Percentiles rank a stretch among this genome's conserved stretches.
phyloP scores from a whole-genome alignment of 306 rosid species.

The Quercus alba region DNA sequence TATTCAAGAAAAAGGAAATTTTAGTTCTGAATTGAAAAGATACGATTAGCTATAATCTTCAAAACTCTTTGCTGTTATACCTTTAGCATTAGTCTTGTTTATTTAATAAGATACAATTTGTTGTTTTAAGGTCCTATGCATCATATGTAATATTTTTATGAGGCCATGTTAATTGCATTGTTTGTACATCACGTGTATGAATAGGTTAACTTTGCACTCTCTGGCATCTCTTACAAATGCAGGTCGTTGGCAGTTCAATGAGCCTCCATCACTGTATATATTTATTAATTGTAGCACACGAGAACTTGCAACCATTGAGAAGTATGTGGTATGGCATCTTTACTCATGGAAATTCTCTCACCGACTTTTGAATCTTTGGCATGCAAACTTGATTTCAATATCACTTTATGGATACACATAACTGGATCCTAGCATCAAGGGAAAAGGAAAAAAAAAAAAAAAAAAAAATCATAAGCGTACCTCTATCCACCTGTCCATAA shows the following conservation, averaged over 20 bases:
- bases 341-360: conserved; percentile 22
- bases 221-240: conserved; percentile 33
- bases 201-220: conserved; percentile 16
- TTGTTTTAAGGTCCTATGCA: neutral
- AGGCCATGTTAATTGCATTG: neutral
- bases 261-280: conserved; percentile 80
- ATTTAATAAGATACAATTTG: neutral
- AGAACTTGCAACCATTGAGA: conserved; percentile 85
- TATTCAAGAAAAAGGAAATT: neutral
- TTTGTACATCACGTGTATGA: conserved; percentile 2
- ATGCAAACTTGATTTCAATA: conserved; percentile 5
- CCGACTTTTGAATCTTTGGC: conserved; percentile 8
- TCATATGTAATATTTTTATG: neutral
- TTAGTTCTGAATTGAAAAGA: neutral
- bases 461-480: neutral
- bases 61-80: neutral
- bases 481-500: conserved; percentile 14
- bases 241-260: conserved; percentile 85
- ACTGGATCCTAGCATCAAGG: neutral
- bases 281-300: conserved; percentile 89
- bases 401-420: neutral
- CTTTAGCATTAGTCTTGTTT: neutral
- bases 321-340: conserved; percentile 84
- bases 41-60: neutral
- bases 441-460: neutral